Base-by-base conservation (phyloP, 495 filamentous ascomycete genomes). In the Ramalina intermedia region DNA sequence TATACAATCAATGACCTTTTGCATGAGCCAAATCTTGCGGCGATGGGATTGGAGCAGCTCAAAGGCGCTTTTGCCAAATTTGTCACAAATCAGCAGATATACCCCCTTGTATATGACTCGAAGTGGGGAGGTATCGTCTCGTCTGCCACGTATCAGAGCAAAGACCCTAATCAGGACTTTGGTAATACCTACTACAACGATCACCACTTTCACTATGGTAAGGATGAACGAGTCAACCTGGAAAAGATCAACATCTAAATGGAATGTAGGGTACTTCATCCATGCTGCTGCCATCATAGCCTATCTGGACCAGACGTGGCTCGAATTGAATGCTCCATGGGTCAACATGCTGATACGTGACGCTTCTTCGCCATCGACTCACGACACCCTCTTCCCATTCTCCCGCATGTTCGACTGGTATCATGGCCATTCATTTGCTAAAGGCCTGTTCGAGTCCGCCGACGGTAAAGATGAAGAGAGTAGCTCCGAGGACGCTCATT, bases 401-500 rank as follows among this genome's bases (percentile, higher is more conserved):
- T 88, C 74, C n/a, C 78, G 91, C 17, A 71, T 66, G 40, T 96
- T 96, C 55, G 91, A 98, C 64, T 95, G 87, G 84, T 96, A 76
- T 66, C 79, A 93, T 59, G 91, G 91, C 6, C 91, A 98, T 71
- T 89, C 84, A 9, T 98, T 90, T 85, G 93, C 91, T 2, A 85
- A 94, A 55, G 91, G 91, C 6, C 73, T 98, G n/a, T 94, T 85
- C 62, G 85, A 88, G 54, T 81, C 81, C n/a, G 74, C 68, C 36
- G 93, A 98, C 59, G 85, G 88, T 54, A 95, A 96, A 58, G 85
- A 98, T 58, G 71, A 96, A 60, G 91, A 98, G 61, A 88, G 82
- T 16, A 82, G 82, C 37, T 91, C 85, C 6, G 91, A 98, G 67
- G 91, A 98, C 63, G 75, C 84, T 37, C 81, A 88, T 71, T 87